phyloP scores from a whole-genome alignment of 2,329 filamentous ascomycete genomes.

The Sporothrix brunneoviolacea region DNA sequence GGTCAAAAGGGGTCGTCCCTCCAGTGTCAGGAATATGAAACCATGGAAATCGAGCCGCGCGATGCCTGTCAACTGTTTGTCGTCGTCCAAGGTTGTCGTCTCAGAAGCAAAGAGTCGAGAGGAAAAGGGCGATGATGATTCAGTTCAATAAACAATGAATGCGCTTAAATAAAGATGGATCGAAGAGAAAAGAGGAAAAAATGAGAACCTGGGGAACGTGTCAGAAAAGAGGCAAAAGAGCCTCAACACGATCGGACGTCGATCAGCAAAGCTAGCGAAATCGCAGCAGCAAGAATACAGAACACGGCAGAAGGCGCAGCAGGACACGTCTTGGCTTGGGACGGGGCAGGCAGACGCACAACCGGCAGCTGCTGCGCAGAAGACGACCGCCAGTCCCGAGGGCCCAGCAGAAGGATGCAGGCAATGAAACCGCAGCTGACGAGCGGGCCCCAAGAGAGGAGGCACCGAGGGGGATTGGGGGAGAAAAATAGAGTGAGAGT shows the following conservation, averaged over 20 bases:
- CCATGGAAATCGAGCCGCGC: no score
- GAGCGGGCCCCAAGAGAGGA: no score
- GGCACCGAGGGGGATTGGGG: neutral
- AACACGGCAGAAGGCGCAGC: slow-evolving; percentile 2
- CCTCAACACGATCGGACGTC: neutral
- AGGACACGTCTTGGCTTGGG: neutral
- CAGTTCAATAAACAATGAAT: no score
- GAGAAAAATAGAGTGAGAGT: neutral
- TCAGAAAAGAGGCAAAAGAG: neutral
- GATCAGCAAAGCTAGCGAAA: slow-evolving; percentile 1
- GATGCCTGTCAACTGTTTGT: no score
- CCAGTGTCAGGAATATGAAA: neutral
- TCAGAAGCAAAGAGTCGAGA: neutral
- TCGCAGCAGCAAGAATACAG: no score
- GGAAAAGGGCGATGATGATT: no score
- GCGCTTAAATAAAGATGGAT: neutral
- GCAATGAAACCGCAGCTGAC: neutral
- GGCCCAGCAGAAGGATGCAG: slow-evolving; percentile 1
- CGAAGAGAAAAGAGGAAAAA: neutral
- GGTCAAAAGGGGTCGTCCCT: neutral
- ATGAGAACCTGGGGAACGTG: neutral
- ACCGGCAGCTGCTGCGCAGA: neutral
- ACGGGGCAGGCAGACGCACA: neutral
- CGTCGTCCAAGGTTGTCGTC: no score
- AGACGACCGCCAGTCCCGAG: neutral